phyloP scores from a whole-genome alignment of 2,329 filamentous ascomycete species.

The Corniculantispora saksenae region DNA sequence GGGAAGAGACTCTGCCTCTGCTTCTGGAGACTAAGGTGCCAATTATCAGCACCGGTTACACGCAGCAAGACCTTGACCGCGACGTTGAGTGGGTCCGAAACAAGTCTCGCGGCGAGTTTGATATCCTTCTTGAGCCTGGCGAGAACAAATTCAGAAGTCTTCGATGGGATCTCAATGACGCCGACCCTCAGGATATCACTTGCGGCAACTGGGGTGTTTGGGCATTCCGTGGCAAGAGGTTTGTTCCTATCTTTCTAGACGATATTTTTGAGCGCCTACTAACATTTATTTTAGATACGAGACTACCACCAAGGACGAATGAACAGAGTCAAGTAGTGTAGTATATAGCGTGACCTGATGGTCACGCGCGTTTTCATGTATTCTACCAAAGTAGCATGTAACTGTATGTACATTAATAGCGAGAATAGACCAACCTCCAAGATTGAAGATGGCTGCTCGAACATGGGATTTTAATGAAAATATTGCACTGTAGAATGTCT shows the following conservation, averaged over 20 bases:
- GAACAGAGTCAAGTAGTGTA: constrained; percentile 2
- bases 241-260: constrained; percentile 34
- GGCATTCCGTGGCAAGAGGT: constrained; percentile 97
- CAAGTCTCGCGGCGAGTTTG: constrained; percentile 85
- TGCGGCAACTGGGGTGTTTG: constrained; percentile 97
- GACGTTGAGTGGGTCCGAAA: constrained; percentile 89
- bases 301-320: constrained; percentile 56
- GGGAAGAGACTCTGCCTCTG: constrained; percentile 85
- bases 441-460: background rate
- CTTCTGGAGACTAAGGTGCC: constrained; percentile 94
- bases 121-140: constrained; percentile 85
- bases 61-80: constrained; percentile 89
- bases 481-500: background rate
- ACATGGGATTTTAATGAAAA: background rate
- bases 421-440: constrained; percentile 16
- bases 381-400: constrained; percentile 17
- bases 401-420: constrained; percentile 18
- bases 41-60: constrained; percentile 93
- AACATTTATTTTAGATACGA: constrained; percentile 55
- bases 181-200: constrained; percentile 90
- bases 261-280: constrained; percentile 28
- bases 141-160: constrained; percentile 94
- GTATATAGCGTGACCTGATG: background rate
- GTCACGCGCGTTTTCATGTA: background rate
- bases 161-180: constrained; percentile 94